These are phyloP conservation scores for Millerozyma acaciae DNA, from an alignment of 805 yeast species.

Conservation along the genomic window DNA sequence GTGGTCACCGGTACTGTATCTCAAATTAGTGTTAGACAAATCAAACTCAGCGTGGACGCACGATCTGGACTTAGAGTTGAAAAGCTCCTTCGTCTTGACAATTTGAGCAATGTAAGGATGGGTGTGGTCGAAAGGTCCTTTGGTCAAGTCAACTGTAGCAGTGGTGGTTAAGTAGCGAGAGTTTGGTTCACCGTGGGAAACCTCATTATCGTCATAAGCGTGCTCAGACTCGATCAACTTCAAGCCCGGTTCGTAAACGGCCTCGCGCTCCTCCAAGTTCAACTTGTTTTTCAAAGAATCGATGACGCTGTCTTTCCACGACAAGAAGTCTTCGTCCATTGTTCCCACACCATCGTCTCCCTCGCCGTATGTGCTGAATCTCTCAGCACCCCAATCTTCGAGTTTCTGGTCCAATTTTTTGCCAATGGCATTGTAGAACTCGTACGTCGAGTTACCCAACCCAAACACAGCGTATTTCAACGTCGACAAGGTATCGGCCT, in stretches of 20 bases:
- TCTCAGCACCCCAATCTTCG: constrained; percentile 62
- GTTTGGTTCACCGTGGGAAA: constrained; percentile 77
- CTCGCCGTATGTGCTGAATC: constrained; percentile 74
- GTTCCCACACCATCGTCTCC: constrained; percentile 97
- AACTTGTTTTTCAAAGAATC: constrained; percentile 61
- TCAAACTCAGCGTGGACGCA: constrained; percentile 93
- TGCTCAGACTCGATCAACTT: constrained; percentile 35
- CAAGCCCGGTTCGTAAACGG: constrained; percentile 69
- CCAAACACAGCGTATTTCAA: constrained; percentile 79
- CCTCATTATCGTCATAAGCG: constrained; percentile 27
- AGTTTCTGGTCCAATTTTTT: constrained; percentile 51
- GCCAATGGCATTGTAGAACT: constrained; percentile 82
- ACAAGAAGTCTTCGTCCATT: constrained; percentile 88
- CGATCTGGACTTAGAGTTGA: constrained; percentile 58
- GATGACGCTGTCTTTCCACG: constrained; percentile 84
- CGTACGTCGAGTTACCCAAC: constrained; percentile 92
- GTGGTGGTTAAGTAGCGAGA: constrained; percentile 33
- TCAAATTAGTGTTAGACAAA: constrained; percentile 64
- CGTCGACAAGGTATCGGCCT: constrained; percentile 52
- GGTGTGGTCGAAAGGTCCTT: constrained; percentile 74
- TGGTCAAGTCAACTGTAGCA: constrained; percentile 30
- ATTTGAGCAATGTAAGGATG: constrained; percentile 84
- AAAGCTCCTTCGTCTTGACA: constrained; percentile 60
- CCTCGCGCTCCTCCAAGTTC: constrained; percentile 74
- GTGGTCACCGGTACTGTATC: constrained; percentile 94